These are phyloP conservation scores for Metschnikowia sp. DNA, from an alignment of 805 yeast genomes.

Conservation along the genomic window DNA sequence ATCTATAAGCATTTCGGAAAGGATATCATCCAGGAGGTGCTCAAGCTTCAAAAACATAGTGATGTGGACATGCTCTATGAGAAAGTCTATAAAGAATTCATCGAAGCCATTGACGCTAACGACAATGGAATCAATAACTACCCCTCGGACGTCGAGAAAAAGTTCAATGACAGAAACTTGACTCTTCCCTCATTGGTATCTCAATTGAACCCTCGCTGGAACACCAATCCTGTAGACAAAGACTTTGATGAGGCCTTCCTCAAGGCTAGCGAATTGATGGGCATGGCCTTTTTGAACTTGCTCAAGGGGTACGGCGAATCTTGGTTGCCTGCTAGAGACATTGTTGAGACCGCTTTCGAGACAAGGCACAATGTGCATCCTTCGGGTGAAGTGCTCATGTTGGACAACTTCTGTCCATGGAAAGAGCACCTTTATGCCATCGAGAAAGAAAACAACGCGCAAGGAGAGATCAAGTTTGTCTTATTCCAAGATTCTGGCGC, in stretches of 20 bases:
- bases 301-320: conserved; percentile 72
- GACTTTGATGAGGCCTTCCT: conserved; percentile 64
- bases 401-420: conserved; percentile 89
- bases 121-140: conserved; percentile 88
- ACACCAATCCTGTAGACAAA: conserved; percentile 59
- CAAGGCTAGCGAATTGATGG: conserved; percentile 79
- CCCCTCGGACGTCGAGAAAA: conserved; percentile 50
- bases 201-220: conserved; percentile 84
- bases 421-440: conserved; percentile 81
- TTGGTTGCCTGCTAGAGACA: conserved; percentile 86
- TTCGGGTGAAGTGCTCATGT: conserved; percentile 70
- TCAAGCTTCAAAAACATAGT: conserved; percentile 36
- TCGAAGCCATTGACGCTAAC: conserved; percentile 92
- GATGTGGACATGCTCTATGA: conserved; percentile 60
- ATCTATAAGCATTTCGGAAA: conserved; percentile 84
- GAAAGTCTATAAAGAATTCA: conserved; percentile 79
- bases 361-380: conserved; percentile 57
- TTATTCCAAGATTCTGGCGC: conserved; percentile 71
- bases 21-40: conserved; percentile 55
- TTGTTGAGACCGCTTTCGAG: conserved; percentile 69
- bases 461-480: conserved; percentile 66
- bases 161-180: conserved; percentile 69
- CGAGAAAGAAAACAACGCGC: conserved; percentile 57
- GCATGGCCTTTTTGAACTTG: conserved; percentile 65
- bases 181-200: conserved; percentile 76